Base-by-base conservation (phyloP, 2,329 filamentous ascomycete species). In the Ceratocystiopsis minuta region DNA sequence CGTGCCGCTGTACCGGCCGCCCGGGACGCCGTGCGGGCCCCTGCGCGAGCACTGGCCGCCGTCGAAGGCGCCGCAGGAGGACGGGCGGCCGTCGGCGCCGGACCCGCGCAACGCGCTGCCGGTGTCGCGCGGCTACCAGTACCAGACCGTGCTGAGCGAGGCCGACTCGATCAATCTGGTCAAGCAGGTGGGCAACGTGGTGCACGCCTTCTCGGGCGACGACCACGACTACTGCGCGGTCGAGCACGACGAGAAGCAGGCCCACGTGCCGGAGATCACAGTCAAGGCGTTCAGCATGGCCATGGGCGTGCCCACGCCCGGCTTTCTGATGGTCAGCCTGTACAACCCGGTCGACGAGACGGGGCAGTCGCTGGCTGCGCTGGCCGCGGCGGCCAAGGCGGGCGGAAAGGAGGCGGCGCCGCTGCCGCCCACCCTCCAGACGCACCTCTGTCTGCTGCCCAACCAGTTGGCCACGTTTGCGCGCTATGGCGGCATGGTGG, bases 171-270 rank as follows among this genome's bases (percentile, higher is more conserved):
- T 75, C 37, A 75, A 78, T 40, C 65, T 98, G 34, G 64, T 94
- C 36, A 70, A 78, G 45, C 82, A 78, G 48, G 67, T 94, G 32
- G 86, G 85, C 32, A 83, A 90, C 47, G 74, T 96, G 13, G 68
- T 75, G 3, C 80, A 90, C 49, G 80, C 87, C 36, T 98, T 96
- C 55, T 94, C 86, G 0, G 90, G 90, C 12, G 90, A 98, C 52
- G 90, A 98, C 55, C 90, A 98, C 62, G 90, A 98, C 62, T 95
- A 96, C 62, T 98, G 90, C 61, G 87, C 94, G 53, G 63, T 96
- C 7, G 68, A 78, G 0, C 90, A 98, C 58, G 74, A 76, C 3
- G 68, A 73, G 16, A 74, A 78, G 45, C 76, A 76, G 48, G 69
- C 68, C 32, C 71, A 68, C 20, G 72, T 79, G 31, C 67, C 66